Evolutionary conservation across 2,329 filamentous ascomycete genomes (phyloP).

Genomic region (Ophioceras dolichostomum): DNA sequence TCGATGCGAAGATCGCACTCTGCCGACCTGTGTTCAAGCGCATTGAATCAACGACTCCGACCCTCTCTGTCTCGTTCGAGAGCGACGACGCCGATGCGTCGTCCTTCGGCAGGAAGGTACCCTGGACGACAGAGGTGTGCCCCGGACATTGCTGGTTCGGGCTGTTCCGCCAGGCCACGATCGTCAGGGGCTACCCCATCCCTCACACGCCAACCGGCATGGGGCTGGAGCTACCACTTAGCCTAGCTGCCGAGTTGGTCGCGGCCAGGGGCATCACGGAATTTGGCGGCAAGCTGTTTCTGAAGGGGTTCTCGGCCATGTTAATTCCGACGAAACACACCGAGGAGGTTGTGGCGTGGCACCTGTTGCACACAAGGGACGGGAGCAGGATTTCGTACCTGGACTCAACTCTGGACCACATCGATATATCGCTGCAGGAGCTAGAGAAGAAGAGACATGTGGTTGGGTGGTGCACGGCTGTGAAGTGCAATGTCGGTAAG

Average conservation of each 20-base stretch:
- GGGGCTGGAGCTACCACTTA: constrained; percentile 4
- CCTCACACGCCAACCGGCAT: background rate
- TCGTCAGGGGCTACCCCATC: constrained; percentile 4
- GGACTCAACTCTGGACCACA: background rate
- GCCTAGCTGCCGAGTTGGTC: constrained; percentile 1
- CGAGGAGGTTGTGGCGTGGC: constrained; percentile 3
- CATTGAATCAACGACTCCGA: no score
- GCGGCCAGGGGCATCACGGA: background rate
- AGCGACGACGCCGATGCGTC: no score
- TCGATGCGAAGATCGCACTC: no score
- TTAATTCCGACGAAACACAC: constrained; percentile 1
- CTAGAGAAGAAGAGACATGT: background rate
- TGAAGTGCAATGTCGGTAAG: background rate
- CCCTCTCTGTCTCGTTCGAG: no score
- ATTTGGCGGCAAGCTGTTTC: constrained; percentile 1
- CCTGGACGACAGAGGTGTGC: no score
- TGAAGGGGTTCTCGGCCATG: constrained; percentile 5
- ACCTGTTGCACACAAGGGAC: constrained; percentile 2
- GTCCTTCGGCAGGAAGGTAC: no score
- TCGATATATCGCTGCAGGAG: background rate
- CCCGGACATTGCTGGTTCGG: constrained; percentile 4
- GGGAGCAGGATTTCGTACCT: constrained; percentile 1
- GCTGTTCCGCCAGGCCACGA: constrained; percentile 1
- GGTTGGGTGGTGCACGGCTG: constrained; percentile 2
- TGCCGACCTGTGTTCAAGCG: no score